Base-by-base conservation (phyloP, 169 alveolate genomes). In the Besnoitia besnoiti region DNA sequence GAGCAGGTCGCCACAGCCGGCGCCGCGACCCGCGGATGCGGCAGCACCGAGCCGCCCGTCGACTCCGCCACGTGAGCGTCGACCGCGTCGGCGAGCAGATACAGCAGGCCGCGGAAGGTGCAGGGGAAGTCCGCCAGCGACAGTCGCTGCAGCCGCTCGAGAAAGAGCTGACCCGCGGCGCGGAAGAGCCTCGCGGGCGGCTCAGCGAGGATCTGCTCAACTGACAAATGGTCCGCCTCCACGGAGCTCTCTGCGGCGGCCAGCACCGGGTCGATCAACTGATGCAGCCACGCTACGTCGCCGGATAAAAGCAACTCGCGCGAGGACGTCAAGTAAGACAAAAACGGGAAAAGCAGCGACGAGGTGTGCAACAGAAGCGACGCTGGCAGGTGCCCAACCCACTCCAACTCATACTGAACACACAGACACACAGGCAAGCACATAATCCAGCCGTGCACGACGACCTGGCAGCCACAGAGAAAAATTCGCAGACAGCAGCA, bases 371-470 rank as follows among this genome's bases (percentile, higher is more conserved):
- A 40, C 10, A 90, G 33, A 37, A 90, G 39, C 44, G 51, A 24
- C 47, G 82, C 93, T 19, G 93, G 93, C 51, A 90, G 61, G 84
- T 79, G 87, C 47, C 76, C 42, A 0, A 90, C 87, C 90, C 90
- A 62, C 50, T 76, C 61, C 89, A 90, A 73, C 89, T 90, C 93
- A 47, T 10, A 59, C 93, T 90, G 93, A 37, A 55, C 55, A 51
- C 89, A 82, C 30, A 4, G 21, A 19, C 77, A 27, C 30, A n/a
- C 14, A 61, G 37, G 12, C 5, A 61, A 61, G 33, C 37, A 49
- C 59, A 49, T 49, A n/a, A n/a, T n/a, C n/a, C n/a, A n/a, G n/a
- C n/a, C n/a, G n/a, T n/a, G n/a, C n/a, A n/a, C n/a, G n/a, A n/a
- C n/a, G n/a, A n/a, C n/a, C n/a, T n/a, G n/a, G n/a, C n/a, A n/a